phyloP scores from a whole-genome alignment of 2,329 filamentous ascomycete species.

The Alternaria burnsii region DNA sequence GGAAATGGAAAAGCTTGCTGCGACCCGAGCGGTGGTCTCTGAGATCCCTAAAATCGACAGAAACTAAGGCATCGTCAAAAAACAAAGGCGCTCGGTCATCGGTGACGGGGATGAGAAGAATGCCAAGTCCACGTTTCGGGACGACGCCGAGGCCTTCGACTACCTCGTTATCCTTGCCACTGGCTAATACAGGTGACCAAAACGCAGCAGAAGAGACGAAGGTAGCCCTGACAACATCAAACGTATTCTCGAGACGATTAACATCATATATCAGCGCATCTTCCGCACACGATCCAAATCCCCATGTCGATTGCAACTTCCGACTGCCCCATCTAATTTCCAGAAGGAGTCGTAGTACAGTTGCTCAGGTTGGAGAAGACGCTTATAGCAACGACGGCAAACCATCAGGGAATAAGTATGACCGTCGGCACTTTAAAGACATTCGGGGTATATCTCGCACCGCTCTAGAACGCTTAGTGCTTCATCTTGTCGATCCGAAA shows the following conservation, averaged over 20 bases:
- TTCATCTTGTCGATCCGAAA: neutral
- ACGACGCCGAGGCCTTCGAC: neutral
- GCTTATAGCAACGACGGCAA: neutral
- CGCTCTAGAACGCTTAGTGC: neutral
- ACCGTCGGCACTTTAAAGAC: slow-evolving; percentile 7
- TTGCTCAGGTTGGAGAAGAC: neutral
- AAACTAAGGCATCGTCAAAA: neutral
- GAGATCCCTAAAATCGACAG: neutral
- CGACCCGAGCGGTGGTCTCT: neutral
- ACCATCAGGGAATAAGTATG: neutral
- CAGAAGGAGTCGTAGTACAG: neutral
- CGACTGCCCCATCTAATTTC: neutral
- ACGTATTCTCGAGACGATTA: neutral
- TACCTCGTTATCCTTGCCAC: neutral
- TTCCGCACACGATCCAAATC: neutral
- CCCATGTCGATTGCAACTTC: neutral
- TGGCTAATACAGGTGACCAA: neutral
- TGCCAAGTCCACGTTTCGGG: neutral
- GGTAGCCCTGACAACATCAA: neutral
- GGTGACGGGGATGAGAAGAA: neutral
- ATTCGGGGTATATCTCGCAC: slow-evolving; percentile 6
- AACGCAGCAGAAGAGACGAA: neutral
- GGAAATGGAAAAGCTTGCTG: neutral
- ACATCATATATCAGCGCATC: neutral
- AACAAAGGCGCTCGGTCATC: neutral